Conservation (phyloP, 768 basidiomycete genomes). For the Trametes cingulata region DNA sequence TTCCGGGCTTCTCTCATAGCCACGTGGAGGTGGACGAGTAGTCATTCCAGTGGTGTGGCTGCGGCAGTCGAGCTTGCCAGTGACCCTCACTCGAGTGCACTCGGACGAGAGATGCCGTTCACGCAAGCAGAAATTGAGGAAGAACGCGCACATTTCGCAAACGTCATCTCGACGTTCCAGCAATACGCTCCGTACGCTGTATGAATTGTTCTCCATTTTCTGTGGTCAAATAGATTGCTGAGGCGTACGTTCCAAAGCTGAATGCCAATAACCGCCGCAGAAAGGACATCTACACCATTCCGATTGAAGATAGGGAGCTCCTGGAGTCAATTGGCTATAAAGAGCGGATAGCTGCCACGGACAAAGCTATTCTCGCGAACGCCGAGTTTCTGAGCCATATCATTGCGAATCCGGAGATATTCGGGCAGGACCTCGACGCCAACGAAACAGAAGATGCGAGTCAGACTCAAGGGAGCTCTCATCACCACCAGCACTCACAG, state of each 20-base stretch:
- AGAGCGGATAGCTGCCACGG: constrained; percentile 75
- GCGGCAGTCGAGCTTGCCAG: too few species aligned
- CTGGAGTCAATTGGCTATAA: constrained; percentile 73
- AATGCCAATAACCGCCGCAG: constrained; percentile 65
- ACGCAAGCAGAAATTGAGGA: constrained; percentile 41
- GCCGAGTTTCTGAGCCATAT: constrained; percentile 76
- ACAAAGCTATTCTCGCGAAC: constrained; percentile 79
- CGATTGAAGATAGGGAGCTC: constrained; percentile 66
- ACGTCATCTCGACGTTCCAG: constrained; percentile 73
- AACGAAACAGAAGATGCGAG: constrained; percentile 30
- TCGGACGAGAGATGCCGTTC: constrained; percentile 22
- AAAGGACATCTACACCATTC: constrained; percentile 75
- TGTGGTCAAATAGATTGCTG: not conserved
- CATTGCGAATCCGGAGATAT: constrained; percentile 80
- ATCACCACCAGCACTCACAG: not conserved
- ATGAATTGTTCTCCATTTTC: constrained; percentile 23
- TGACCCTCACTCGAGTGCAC: too few species aligned
- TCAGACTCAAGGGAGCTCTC: not conserved
- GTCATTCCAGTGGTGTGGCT: too few species aligned
- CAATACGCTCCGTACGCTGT: constrained; percentile 79
- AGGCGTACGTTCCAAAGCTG: constrained; percentile 38
- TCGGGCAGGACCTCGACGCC: constrained; percentile 51
- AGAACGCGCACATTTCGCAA: constrained; percentile 72
- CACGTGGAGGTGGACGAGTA: too few species aligned
- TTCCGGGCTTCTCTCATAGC: too few species aligned